Base-by-base conservation (phyloP, 495 filamentous ascomycete genomes). In the Hyaloscypha hepaticicola region DNA sequence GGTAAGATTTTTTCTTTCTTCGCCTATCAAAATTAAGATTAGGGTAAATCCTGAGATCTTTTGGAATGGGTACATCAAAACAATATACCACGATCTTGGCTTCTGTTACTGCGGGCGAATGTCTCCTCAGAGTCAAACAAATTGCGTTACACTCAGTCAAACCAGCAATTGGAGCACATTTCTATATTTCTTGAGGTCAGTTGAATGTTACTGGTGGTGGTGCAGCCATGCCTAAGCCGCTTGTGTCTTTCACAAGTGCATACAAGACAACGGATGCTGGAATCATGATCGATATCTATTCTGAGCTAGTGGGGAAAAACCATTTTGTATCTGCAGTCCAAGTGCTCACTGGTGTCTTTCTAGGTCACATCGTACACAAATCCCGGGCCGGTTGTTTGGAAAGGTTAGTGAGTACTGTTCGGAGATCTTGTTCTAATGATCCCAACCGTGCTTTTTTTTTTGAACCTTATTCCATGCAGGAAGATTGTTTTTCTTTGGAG, bases 121-220 rank as follows among this genome's bases (percentile, higher is more conserved):
- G 86, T 68, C 78, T 88, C 50, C 73, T 87, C 48, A 78, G 85
- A 1, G 80, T 83, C 56, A 83, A 88, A 69, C 79, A 80, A 8
- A 78, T 88, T 24, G 85, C 78, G 33, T 78, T 86, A 60, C 83
- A 87, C 74, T 83, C 82, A 72, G 80, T 80, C 11, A 69, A 61
- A 51, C 50, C 70, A 5, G 69, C 69, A 14, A 77, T 76, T 58
- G 76, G 77, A 57, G 78, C 83, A 0, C 82, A 84, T 71, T 85
- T 80, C 68, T 86, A 85, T 67, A 75, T 86, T 67, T 74, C 74
- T 58, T 88, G 86, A 60, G 85, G 78, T 19, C 85, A 88, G 65
- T 62, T 89, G 69, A 83, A 75, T 21, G 79, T 89, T 59, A 78
- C 74, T 19, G 83, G 83, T 8, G 79, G 82, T 48, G 85, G 85